Percentiles rank a stretch among this genome's conserved stretches.
Conservation (phyloP, 2,329 filamentous ascomycete species). For the Xylariaceae sp. region DNA sequence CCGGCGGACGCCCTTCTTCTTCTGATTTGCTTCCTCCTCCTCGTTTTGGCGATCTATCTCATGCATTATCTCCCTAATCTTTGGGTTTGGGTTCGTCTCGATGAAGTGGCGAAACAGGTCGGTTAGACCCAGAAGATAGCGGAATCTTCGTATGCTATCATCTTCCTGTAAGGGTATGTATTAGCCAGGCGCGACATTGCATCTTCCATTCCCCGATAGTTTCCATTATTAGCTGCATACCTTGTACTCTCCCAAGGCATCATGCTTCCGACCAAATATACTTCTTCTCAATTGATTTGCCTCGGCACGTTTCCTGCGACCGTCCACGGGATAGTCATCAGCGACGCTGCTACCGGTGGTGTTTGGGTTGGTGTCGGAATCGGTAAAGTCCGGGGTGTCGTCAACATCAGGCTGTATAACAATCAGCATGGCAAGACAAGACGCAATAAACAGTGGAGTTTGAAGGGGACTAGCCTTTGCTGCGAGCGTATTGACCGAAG, state of each 20-base stretch:
- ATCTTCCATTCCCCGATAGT: constrained; percentile 5
- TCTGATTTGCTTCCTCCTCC: constrained; percentile 63
- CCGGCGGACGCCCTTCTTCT: constrained; percentile 73
- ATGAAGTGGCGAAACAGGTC: constrained; percentile 99
- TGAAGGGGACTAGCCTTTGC: constrained; percentile 45
- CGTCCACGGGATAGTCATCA: constrained; percentile 73
- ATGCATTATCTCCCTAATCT: constrained; percentile 86
- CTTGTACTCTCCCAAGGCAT: constrained; percentile 87
- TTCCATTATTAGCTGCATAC: constrained; percentile 43
- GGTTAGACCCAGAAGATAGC: constrained; percentile 89
- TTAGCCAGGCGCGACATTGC: constrained; percentile 35
- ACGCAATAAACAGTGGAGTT: neutral
- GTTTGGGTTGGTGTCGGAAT: constrained; percentile 64
- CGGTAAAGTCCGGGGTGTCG: constrained; percentile 62
- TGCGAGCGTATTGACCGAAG: constrained; percentile 38
- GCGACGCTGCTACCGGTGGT: constrained; percentile 78
- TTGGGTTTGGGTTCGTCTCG: constrained; percentile 92
- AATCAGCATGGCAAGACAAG: constrained; percentile 6
- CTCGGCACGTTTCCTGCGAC: constrained; percentile 79
- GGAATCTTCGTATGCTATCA: constrained; percentile 89
- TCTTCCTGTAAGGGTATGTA: constrained; percentile 61
- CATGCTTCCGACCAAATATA: constrained; percentile 93
- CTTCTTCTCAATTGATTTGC: constrained; percentile 85
- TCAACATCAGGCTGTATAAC: constrained; percentile 49
- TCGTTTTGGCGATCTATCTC: constrained; percentile 93